Conservation (phyloP, 768 basidiomycete genomes). For the Suillus subalutaceus region DNA sequence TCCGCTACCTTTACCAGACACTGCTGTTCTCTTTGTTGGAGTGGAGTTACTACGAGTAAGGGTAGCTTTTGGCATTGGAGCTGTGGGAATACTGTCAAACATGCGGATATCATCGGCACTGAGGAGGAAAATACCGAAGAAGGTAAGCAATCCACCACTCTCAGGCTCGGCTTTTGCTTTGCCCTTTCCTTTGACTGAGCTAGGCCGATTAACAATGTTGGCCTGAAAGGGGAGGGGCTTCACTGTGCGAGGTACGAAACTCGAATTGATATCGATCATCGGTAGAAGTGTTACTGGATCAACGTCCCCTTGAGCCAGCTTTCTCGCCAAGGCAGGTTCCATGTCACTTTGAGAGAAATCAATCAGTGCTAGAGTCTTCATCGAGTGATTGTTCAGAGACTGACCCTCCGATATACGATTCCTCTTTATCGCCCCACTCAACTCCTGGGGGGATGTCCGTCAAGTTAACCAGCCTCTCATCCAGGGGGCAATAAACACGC, state of each 20-base stretch:
- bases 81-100: slow-evolving; percentile 35
- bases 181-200: slow-evolving; percentile 48
- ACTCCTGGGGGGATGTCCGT: slow-evolving; percentile 57
- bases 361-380: slow-evolving; percentile 5
- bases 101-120: slow-evolving; percentile 40
- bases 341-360: slow-evolving; percentile 52
- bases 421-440: slow-evolving; percentile 58
- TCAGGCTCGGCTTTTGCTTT: slow-evolving; percentile 36
- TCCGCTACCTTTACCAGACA: slow-evolving; percentile 65
- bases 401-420: slow-evolving; percentile 75
- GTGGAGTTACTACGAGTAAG: slow-evolving; percentile 31
- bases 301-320: slow-evolving; percentile 66
- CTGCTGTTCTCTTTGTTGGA: slow-evolving; percentile 26
- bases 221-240: slow-evolving; percentile 43
- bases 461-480: slow-evolving; percentile 69
- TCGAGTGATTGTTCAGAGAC: slow-evolving; percentile 17
- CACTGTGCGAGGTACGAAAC: slow-evolving; percentile 55
- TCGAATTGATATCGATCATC: slow-evolving; percentile 80
- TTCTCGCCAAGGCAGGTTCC: slow-evolving; percentile 62
- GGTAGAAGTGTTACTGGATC: slow-evolving; percentile 70
- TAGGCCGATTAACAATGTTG: slow-evolving; percentile 27
- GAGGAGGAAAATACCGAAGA: slow-evolving; percentile 54
- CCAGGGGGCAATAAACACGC: slow-evolving; percentile 81
- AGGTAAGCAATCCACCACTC: slow-evolving; percentile 52
- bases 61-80: slow-evolving; percentile 29